A percentile compares a stretch with the other conserved stretches of the same genome.
phyloP scores from a whole-genome alignment of 2,329 filamentous ascomycete species.

The Trichoderma breve region DNA sequence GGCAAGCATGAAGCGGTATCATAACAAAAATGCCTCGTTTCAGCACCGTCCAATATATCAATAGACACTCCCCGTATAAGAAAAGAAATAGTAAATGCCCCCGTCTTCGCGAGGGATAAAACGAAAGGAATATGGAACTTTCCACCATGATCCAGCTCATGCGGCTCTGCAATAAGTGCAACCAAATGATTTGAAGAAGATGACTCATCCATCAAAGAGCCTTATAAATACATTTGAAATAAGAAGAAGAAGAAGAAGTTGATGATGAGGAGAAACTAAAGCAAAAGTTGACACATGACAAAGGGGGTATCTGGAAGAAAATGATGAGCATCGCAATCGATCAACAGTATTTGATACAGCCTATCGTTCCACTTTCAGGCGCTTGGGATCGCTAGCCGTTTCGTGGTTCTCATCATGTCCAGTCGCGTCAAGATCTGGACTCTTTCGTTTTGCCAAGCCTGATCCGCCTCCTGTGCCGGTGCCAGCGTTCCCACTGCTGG shows the following conservation, averaged over 20 bases:
- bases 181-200: background rate
- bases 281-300: constrained; percentile 22
- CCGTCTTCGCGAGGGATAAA: background rate
- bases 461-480: constrained; percentile 22
- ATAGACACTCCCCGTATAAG: background rate
- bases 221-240: background rate
- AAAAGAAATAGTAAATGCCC: background rate
- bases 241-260: background rate
- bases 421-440: constrained; percentile 48
- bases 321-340: constrained; percentile 12
- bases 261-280: background rate
- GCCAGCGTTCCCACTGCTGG: constrained; percentile 23
- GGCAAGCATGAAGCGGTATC: background rate
- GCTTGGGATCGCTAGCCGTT: constrained; percentile 48
- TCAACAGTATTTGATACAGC: background rate
- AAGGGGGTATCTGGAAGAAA: constrained; percentile 18
- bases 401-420: constrained; percentile 44
- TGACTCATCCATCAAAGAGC: background rate
- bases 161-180: background rate
- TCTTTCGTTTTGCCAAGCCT: constrained; percentile 51
- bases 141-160: background rate
- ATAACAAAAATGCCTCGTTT: background rate
- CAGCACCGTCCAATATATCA: background rate
- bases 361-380: constrained; percentile 50
- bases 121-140: background rate